phyloP scores from a whole-genome alignment of 2,329 filamentous ascomycete genomes.

The Paraconiothyrium sp. region DNA sequence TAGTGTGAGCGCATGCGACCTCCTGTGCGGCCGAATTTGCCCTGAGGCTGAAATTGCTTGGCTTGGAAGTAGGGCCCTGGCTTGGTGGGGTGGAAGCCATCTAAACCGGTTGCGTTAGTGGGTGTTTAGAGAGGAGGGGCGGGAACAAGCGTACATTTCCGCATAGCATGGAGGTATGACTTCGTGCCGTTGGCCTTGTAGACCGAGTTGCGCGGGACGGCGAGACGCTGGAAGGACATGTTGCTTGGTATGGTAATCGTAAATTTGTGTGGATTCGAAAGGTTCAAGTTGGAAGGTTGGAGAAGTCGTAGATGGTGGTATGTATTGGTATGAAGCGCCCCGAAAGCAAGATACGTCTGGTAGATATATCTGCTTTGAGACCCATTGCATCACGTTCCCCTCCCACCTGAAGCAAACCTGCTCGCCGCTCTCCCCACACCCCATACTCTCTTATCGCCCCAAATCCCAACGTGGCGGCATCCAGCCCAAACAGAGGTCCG shows the following conservation, averaged over 20 bases:
- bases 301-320: not conserved
- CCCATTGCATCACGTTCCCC: not conserved
- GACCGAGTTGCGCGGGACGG: slow-evolving; percentile 27
- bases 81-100: slow-evolving; percentile 38
- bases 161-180: slow-evolving; percentile 32
- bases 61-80: slow-evolving; percentile 35
- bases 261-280: not conserved
- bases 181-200: slow-evolving; percentile 32
- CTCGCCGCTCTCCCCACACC: slow-evolving; percentile 9
- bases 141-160: slow-evolving; percentile 21
- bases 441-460: slow-evolving; percentile 3
- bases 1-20: slow-evolving; percentile 34
- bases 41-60: slow-evolving; percentile 30
- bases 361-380: not conserved
- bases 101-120: slow-evolving; percentile 1
- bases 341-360: too few relatives aligned
- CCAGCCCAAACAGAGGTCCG: too few relatives aligned
- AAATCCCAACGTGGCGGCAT: not conserved
- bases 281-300: not conserved
- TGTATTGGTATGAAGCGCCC: too few relatives aligned
- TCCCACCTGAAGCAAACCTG: slow-evolving; percentile 10
- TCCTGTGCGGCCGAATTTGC: slow-evolving; percentile 33
- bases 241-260: slow-evolving; percentile 8
- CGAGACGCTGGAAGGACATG: slow-evolving; percentile 30
- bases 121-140: not conserved